These are phyloP conservation scores for Striga asiatica DNA, from an alignment of 257 asterid genomes.

Conservation along the genomic window DNA sequence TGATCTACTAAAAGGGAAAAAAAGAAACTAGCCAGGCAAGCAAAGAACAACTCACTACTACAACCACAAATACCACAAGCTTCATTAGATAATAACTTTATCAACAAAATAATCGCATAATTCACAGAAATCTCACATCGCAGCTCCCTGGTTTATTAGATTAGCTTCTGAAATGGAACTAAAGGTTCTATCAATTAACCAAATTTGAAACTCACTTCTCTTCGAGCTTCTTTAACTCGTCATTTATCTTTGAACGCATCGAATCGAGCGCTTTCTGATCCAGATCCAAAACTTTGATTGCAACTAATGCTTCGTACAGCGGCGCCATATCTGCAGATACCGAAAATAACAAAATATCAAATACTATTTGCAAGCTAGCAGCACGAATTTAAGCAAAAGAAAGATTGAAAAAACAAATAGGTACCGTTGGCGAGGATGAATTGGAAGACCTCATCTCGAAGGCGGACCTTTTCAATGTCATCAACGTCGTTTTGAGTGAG, in stretches of 20 bases:
- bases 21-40: not conserved
- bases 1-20: not conserved
- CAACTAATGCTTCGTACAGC: constrained; percentile 68
- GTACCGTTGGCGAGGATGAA: constrained; percentile 71
- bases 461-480: constrained; percentile 83
- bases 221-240: constrained; percentile 62
- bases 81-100: not conserved
- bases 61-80: not conserved
- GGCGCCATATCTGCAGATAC: constrained; percentile 60
- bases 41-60: no score
- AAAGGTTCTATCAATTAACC: not conserved
- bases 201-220: constrained; percentile 46
- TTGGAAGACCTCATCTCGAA: constrained; percentile 72
- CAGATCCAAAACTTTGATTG: constrained; percentile 42
- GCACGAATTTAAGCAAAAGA: not conserved
- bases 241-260: constrained; percentile 58
- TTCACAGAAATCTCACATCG: not conserved
- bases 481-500: constrained; percentile 72
- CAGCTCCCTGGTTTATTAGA: not conserved
- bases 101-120: not conserved
- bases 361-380: not conserved
- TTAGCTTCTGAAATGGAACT: not conserved
- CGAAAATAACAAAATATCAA: not conserved
- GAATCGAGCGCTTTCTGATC: constrained; percentile 60
- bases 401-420: not conserved